Percentiles rank a stretch among this genome's conserved stretches.
phyloP scores from a whole-genome alignment of 345 rosid species.

The Linum trigynum region DNA sequence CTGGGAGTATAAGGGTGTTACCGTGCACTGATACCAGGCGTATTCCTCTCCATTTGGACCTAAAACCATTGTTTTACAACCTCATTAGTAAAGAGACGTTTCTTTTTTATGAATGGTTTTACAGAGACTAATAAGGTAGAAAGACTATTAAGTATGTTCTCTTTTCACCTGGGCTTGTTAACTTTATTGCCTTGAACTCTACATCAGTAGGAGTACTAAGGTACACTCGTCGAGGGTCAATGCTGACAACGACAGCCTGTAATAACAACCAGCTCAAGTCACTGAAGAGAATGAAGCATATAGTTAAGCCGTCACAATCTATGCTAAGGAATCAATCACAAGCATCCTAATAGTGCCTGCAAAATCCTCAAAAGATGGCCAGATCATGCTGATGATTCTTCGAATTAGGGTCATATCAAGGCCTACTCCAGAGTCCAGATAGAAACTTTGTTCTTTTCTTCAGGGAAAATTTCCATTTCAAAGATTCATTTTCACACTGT shows the following conservation, averaged over 20 bases:
- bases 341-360: too few species aligned
- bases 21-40: conserved; percentile 99
- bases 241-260: conserved; percentile 98
- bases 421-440: too few species aligned
- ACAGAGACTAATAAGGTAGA: neutral
- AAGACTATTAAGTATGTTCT: neutral
- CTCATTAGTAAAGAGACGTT: neutral
- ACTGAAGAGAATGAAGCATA: neutral
- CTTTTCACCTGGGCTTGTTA: conserved; percentile 58
- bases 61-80: conserved; percentile 19
- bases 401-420: too few species aligned
- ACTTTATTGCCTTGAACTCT: conserved; percentile 49
- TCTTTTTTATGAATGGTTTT: neutral
- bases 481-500: neutral
- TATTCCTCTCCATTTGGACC: conserved; percentile 90
- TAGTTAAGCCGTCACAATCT: neutral
- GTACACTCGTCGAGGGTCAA: conserved; percentile 88
- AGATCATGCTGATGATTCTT: too few species aligned
- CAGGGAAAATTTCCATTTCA: neutral
- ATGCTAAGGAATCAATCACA: neutral
- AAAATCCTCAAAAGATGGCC: too few species aligned
- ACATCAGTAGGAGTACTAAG: conserved; percentile 62
- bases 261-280: conserved; percentile 11
- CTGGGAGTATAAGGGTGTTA: conserved; percentile 24
- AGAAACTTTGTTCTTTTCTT: neutral